These are phyloP conservation scores for Termitomyces eurrhizus DNA, from an alignment of 768 basidiomycete species.

Conservation along the genomic window DNA sequence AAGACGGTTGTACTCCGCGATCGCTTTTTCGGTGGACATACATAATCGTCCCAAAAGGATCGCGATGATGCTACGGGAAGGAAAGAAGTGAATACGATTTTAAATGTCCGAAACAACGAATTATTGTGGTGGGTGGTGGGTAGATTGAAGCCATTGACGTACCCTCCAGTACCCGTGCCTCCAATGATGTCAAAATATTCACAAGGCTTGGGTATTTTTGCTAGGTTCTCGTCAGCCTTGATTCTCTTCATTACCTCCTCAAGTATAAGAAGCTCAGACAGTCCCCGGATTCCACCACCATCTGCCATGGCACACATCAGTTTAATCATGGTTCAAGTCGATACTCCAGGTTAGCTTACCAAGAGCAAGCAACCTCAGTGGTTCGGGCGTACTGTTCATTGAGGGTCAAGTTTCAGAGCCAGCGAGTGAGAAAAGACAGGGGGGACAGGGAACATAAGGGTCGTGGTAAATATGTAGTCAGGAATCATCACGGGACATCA, in stretches of 20 bases:
- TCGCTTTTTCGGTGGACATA: conserved; percentile 19
- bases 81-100: not conserved
- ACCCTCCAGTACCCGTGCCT: conserved; percentile 24
- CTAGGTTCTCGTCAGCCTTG: not conserved
- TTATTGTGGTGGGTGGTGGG: not conserved
- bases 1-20: conserved; percentile 14
- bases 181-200: conserved; percentile 24
- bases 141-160: not conserved
- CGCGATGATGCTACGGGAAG: conserved; percentile 16
- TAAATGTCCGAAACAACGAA: not conserved
- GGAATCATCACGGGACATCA: too few species aligned
- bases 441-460: too few species aligned
- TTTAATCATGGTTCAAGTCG: not conserved
- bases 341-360: not conserved
- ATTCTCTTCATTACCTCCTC: conserved; percentile 9
- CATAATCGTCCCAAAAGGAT: conserved; percentile 23
- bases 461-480: too few species aligned
- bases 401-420: not conserved
- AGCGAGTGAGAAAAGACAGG: not conserved
- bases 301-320: not conserved
- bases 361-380: not conserved
- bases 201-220: conserved; percentile 12
- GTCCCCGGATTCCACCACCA: conserved; percentile 7
- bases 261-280: conserved; percentile 6
- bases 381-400: not conserved